Evolutionary conservation across 2,329 filamentous ascomycete species (phyloP).

Genomic region (Colletotrichum navitas): DNA sequence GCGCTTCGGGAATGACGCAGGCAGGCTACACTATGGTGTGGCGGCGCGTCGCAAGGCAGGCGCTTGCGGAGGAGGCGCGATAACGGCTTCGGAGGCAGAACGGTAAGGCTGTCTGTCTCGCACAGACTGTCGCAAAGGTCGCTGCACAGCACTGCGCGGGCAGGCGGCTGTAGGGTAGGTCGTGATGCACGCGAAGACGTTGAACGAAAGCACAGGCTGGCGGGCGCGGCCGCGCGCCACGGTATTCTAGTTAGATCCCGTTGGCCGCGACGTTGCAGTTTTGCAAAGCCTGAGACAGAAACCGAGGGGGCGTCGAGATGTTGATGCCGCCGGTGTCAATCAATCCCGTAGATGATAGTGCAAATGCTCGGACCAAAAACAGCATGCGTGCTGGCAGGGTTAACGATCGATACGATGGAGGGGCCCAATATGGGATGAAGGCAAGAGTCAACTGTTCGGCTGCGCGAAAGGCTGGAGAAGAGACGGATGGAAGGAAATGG

Average conservation of each 20-base stretch:
- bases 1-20: conserved; percentile 14
- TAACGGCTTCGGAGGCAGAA: not conserved
- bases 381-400: conserved; percentile 1
- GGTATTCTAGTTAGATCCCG: conserved; percentile 4
- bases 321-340: not conserved
- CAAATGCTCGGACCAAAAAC: not conserved
- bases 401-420: conserved; percentile 16
- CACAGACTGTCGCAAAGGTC: conserved; percentile 20
- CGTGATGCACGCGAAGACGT: conserved; percentile 12
- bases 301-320: conserved; percentile 10
- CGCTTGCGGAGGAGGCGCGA: conserved; percentile 11
- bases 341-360: not conserved
- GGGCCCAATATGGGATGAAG: conserved; percentile 19
- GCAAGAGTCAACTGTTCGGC: conserved; percentile 13
- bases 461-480: conserved; percentile 11
- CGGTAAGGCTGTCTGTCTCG: conserved; percentile 22
- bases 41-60: conserved; percentile 19
- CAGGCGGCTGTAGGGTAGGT: not conserved
- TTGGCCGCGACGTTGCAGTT: conserved; percentile 27
- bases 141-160: not conserved
- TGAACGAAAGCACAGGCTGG: conserved; percentile 13
- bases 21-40: not conserved
- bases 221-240: conserved; percentile 15
- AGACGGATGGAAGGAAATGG: conserved; percentile 21
- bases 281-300: conserved; percentile 29